A percentile compares a stretch with the other conserved stretches of the same genome.
Evolutionary conservation across 768 basidiomycete genomes (phyloP).

Genomic region (Boletus insuetus): DNA sequence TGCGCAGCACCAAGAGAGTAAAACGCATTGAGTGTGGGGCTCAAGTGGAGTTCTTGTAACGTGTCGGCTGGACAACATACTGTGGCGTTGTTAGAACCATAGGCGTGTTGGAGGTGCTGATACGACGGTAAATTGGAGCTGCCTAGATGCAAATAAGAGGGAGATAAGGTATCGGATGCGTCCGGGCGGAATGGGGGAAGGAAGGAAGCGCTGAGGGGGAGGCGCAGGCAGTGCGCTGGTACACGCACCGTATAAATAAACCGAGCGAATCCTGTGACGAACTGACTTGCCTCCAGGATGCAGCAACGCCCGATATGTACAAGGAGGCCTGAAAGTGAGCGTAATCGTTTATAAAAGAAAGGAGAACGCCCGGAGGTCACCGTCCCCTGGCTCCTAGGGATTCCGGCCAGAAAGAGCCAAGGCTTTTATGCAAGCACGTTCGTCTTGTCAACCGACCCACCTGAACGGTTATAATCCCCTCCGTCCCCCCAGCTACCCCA

Average conservation of each 20-base stretch:
- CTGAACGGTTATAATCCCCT: conserved; percentile 19
- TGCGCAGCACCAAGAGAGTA: conserved; percentile 3
- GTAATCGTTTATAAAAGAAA: conserved; percentile 31
- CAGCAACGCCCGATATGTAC: conserved; percentile 30
- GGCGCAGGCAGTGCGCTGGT: conserved; percentile 8
- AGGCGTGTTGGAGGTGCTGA: no score
- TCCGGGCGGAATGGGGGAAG: conserved; percentile 12
- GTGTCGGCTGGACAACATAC: neutral
- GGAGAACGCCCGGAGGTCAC: conserved; percentile 1
- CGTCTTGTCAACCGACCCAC: conserved; percentile 24
- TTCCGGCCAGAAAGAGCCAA: conserved; percentile 10
- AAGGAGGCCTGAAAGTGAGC: conserved; percentile 18
- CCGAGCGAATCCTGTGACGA: conserved; percentile 22
- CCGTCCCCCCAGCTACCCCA: conserved; percentile 13
- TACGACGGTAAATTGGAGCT: neutral
- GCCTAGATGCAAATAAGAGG: neutral
- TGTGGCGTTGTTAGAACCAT: neutral
- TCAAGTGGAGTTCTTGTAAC: neutral
- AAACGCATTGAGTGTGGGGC: neutral
- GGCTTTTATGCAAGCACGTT: conserved; percentile 37
- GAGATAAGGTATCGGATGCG: conserved; percentile 20
- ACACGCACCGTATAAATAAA: conserved; percentile 15
- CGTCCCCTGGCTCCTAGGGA: conserved; percentile 11
- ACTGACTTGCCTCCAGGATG: conserved; percentile 11
- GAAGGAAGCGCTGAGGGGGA: conserved; percentile 10